Evolutionary conservation across 2,329 filamentous ascomycete genomes (phyloP), one percentile per base, ranked within the genome.

Genomic region (Aquanectria penicillioides): DNA sequence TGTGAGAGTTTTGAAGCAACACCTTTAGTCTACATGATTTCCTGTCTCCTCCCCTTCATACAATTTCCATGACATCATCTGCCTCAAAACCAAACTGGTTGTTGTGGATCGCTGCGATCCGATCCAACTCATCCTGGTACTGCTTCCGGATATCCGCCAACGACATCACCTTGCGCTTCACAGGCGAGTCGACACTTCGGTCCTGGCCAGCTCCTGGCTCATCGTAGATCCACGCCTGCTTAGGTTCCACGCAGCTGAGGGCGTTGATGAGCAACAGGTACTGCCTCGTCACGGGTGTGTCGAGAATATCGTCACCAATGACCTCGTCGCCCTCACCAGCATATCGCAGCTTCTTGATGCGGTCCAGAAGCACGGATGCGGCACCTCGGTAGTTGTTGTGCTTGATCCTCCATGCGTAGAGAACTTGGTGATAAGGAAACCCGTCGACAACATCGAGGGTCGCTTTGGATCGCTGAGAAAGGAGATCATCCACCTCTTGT

Each of bases 191-290:
- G 5, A 61, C 66, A 29, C 66, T 66, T 15, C 69, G 70, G 31
- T 65, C 65, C n/a, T 59, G 54, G 6, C 56, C 65, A 8, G 64
- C 51, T 8, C 64, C 52, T 11, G 73, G 68, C 49, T 77, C 72
- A 73, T 74, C 69, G 44, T 86, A 88, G 73, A 97, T 86, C 86
- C 96, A 99, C 70, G 97, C 91, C 62, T 92, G 87, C 66, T 85
- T 87, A 57, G 88, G 81, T 44, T 91, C 88, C 34, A 97, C 93
- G 63, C 93, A 97, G 65, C 91, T 92, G 60, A 99, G 81, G 1
- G 93, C 89, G 73, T 99, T 99, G 79, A 99, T 97, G 38, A 99
- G 85, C 61, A 93, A 84, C n/a, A 98, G 80, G 69, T 97, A 95
- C 70, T 92, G 90, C 66, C 91, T 86, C 41, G 89, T 88, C 26